Evolutionary conservation across 116 monocot species (phyloP).

Genomic region (Dioscorea cayenensis): DNA sequence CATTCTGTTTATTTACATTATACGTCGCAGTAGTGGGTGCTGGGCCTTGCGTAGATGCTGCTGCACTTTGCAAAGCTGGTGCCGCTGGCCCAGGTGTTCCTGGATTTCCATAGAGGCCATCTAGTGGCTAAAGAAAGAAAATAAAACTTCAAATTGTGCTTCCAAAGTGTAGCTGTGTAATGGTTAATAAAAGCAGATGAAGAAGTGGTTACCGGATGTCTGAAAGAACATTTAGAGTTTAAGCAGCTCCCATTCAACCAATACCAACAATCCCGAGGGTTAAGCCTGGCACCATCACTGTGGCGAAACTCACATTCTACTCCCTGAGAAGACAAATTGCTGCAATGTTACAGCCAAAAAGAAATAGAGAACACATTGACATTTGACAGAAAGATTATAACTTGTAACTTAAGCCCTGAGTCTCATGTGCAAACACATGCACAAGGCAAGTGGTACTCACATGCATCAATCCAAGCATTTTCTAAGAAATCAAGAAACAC

Average conservation of each 20-base stretch:
- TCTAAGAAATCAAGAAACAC: too few relatives aligned
- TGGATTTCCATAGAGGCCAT: constrained; percentile 22
- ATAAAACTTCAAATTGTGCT: constrained; percentile 1
- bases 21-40: constrained; percentile 4
- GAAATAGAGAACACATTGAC: neutral
- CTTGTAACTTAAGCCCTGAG: too few relatives aligned
- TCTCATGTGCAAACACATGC: too few relatives aligned
- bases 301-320: constrained; percentile 82
- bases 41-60: constrained; percentile 3
- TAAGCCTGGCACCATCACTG: constrained; percentile 64
- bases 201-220: constrained; percentile 49
- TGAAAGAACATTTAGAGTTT: constrained; percentile 62
- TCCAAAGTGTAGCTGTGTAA: neutral
- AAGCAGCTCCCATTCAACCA: constrained; percentile 73
- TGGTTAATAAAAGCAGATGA: constrained; percentile 1
- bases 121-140: constrained; percentile 44
- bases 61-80: constrained; percentile 5
- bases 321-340: constrained; percentile 43
- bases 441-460: too few relatives aligned
- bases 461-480: too few relatives aligned
- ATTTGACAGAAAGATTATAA: neutral
- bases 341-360: neutral
- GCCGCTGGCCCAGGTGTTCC: constrained; percentile 4
- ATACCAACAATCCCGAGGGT: constrained; percentile 78
- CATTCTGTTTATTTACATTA: constrained; percentile 30